A percentile compares a stretch with the other conserved stretches of the same genome.
Evolutionary conservation across 169 alveolate genomes (phyloP).

Genomic region (Plasmodium gallinaceum): DNA sequence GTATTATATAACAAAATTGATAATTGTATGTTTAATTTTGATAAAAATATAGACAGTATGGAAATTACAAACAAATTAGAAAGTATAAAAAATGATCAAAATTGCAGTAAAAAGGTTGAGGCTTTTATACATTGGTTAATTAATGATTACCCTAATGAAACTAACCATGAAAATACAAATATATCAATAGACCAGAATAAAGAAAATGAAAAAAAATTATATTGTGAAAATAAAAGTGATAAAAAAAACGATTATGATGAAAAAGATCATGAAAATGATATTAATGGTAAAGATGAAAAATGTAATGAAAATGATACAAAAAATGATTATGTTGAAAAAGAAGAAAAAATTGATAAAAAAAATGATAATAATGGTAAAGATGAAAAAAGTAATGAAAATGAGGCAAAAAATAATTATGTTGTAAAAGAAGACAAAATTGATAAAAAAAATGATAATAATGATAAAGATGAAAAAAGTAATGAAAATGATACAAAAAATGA

Average conservation of each 20-base stretch:
- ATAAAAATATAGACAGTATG: not conserved
- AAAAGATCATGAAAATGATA: not conserved
- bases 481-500: not conserved
- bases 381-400: not conserved
- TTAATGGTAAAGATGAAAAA: not conserved
- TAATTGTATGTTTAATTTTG: conserved; percentile 53
- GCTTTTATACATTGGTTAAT: conserved; percentile 73
- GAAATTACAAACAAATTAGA: conserved; percentile 23
- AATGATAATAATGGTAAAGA: not conserved
- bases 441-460: not conserved
- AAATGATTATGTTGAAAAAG: not conserved
- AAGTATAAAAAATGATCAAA: conserved; percentile 25
- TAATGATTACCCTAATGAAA: conserved; percentile 27
- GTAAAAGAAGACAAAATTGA: not conserved
- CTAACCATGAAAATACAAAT: not conserved
- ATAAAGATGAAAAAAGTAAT: not conserved
- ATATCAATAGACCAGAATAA: not conserved
- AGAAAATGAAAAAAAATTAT: not conserved
- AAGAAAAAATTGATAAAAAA: not conserved
- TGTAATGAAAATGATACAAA: not conserved
- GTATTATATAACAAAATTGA: conserved; percentile 13
- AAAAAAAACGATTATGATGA: not conserved
- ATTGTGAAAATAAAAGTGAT: not conserved
- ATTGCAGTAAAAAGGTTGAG: conserved; percentile 37
- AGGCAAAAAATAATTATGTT: not conserved